Conservation (phyloP, 331 rosid species). For the Quercus tomentella region DNA sequence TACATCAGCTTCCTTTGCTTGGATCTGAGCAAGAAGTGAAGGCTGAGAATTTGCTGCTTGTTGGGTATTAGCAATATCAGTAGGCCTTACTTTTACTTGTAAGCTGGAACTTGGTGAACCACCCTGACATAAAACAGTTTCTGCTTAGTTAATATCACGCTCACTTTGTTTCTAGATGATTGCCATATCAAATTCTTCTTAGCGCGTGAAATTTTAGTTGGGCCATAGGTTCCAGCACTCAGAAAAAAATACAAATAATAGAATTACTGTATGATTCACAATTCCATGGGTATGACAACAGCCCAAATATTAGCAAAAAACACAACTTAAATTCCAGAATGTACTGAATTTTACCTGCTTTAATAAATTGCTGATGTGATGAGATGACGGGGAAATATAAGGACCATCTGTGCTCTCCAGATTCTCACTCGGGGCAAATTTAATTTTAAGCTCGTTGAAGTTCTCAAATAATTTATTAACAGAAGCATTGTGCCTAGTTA, state of each 20-base stretch:
- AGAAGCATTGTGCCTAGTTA: slow-evolving; percentile 35
- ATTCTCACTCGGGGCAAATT: slow-evolving; percentile 36
- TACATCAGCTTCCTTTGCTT: slow-evolving; percentile 72
- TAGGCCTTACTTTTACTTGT: slow-evolving; percentile 39
- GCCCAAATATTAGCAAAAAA: slow-evolving; percentile 18
- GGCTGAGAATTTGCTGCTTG: slow-evolving; percentile 47
- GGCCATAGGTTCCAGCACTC: not conserved
- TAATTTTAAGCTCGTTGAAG: slow-evolving; percentile 42
- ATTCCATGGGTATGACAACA: slow-evolving; percentile 7
- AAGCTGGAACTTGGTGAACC: slow-evolving; percentile 36
- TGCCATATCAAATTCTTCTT: not conserved
- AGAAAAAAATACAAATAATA: slow-evolving; percentile 5
- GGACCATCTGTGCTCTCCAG: slow-evolving; percentile 38
- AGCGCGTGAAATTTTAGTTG: not conserved
- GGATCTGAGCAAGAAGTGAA: slow-evolving; percentile 44
- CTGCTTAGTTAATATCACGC: not conserved
- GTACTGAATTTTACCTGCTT: slow-evolving; percentile 51
- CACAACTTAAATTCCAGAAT: slow-evolving; percentile 16
- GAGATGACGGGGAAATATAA: slow-evolving; percentile 35
- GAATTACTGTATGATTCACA: not conserved
- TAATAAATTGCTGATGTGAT: slow-evolving; percentile 40
- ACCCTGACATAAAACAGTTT: slow-evolving; percentile 32
- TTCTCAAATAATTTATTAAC: slow-evolving; percentile 42
- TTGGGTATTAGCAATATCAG: slow-evolving; percentile 40
- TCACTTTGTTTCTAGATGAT: not conserved